A percentile compares a stretch with the other conserved stretches of the same genome.
These are phyloP conservation scores for Ascochyta fabae DNA, from an alignment of 2,329 filamentous ascomycete species.

Conservation along the genomic window DNA sequence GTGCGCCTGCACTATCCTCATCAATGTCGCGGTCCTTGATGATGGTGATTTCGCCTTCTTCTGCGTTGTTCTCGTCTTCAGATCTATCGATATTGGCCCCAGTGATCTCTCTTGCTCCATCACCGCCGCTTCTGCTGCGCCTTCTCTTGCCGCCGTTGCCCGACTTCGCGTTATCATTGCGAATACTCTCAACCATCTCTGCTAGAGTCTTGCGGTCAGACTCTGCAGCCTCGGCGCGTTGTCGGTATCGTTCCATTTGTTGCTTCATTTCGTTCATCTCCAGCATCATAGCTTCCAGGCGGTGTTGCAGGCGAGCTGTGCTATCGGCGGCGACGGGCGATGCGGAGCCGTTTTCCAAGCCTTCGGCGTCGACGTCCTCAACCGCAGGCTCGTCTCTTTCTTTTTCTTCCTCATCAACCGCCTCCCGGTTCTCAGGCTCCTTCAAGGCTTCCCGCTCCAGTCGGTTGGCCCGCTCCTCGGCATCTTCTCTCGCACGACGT, in stretches of 20 bases:
- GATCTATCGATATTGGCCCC: slow-evolving; percentile 24
- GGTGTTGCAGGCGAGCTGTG: slow-evolving; percentile 66
- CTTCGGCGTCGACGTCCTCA: slow-evolving; percentile 20
- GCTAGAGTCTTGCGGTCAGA: slow-evolving; percentile 78
- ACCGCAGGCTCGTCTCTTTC: slow-evolving; percentile 20
- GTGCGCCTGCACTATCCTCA: slow-evolving; percentile 29
- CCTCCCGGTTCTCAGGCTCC: slow-evolving; percentile 34
- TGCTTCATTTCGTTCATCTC: slow-evolving; percentile 83
- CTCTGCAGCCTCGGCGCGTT: slow-evolving; percentile 81
- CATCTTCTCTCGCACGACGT: slow-evolving; percentile 78
- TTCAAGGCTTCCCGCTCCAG: slow-evolving; percentile 67
- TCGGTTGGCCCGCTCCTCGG: slow-evolving; percentile 79
- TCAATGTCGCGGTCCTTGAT: slow-evolving; percentile 43
- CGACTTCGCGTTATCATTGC: slow-evolving; percentile 66
- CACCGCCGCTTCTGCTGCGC: slow-evolving; percentile 34
- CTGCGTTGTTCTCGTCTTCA: slow-evolving; percentile 30
- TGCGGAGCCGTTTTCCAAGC: slow-evolving; percentile 30
- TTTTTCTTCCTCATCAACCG: slow-evolving; percentile 27
- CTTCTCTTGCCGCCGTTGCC: slow-evolving; percentile 40
- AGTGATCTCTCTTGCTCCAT: slow-evolving; percentile 15
- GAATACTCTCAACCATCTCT: slow-evolving; percentile 86
- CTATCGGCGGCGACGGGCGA: slow-evolving; percentile 38
- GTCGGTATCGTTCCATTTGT: slow-evolving; percentile 78
- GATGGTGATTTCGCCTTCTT: slow-evolving; percentile 47
- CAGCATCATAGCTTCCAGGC: slow-evolving; percentile 75